A percentile compares a stretch with the other conserved stretches of the same genome.
phyloP scores from a whole-genome alignment of 83 land plant genomes.

The Picea mariana region DNA sequence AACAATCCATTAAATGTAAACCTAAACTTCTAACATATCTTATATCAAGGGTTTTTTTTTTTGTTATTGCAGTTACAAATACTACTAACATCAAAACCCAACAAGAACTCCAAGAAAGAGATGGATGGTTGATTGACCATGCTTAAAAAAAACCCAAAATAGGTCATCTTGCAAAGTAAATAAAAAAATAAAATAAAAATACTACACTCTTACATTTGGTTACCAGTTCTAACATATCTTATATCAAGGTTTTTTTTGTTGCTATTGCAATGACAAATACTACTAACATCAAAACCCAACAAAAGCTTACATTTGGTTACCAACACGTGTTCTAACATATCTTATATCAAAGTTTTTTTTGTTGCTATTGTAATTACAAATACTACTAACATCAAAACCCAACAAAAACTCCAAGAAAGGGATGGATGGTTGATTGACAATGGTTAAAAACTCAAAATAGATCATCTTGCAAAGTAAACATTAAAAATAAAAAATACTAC shows the following conservation, averaged over 20 bases:
- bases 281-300: no score
- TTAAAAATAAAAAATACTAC: background rate
- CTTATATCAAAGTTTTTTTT: background rate
- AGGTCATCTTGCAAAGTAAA: no score
- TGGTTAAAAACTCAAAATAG: background rate
- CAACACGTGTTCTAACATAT: background rate
- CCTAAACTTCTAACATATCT: background rate
- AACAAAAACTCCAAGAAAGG: background rate
- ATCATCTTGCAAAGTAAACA: conserved; percentile 4
- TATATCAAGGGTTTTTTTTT: background rate
- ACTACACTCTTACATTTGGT: no score
- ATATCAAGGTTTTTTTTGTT: no score
- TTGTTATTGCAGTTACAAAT: background rate
- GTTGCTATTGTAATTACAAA: background rate
- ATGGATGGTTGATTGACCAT: background rate
- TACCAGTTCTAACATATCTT: no score
- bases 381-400: no score
- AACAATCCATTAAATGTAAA: background rate
- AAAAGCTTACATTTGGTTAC: background rate
- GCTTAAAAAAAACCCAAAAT: no score
- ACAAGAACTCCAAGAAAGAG: background rate
- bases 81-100: no score
- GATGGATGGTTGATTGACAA: background rate
- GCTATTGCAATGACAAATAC: no score
- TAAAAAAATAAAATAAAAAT: no score